Evolutionary conservation across 148 eudicot genomes (phyloP).

Genomic region (Nyssa sinensis): DNA sequence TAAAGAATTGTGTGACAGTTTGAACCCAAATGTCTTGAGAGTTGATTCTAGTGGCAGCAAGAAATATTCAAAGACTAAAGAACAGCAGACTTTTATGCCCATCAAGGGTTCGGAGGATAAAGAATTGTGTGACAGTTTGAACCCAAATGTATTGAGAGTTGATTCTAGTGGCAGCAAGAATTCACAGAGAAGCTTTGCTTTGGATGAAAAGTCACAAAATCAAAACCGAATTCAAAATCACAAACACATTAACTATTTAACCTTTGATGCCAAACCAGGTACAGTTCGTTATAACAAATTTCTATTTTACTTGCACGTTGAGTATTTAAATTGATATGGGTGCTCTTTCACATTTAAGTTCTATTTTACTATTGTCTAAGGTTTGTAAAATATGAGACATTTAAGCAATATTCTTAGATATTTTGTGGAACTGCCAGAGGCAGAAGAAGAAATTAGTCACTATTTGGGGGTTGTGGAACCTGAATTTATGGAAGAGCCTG

Average conservation of each 20-base stretch:
- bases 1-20: slow-evolving; percentile 16
- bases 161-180: slow-evolving; percentile 31
- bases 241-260: slow-evolving; percentile 12
- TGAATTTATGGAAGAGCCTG: slow-evolving; percentile 39
- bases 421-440: slow-evolving; percentile 17
- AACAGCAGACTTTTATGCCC: slow-evolving; percentile 20
- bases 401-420: neutral
- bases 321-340: neutral
- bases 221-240: neutral
- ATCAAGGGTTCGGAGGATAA: slow-evolving; percentile 17
- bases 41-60: slow-evolving; percentile 25
- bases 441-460: slow-evolving; percentile 17
- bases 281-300: neutral
- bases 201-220: slow-evolving; percentile 12
- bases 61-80: slow-evolving; percentile 25
- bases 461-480: slow-evolving; percentile 19
- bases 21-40: slow-evolving; percentile 18
- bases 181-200: neutral
- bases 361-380: neutral
- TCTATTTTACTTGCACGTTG: neutral
- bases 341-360: neutral
- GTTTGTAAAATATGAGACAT: neutral
- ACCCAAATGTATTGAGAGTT: slow-evolving; percentile 17
- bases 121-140: slow-evolving; percentile 15
- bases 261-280: slow-evolving; percentile 27